These are phyloP conservation scores for Prunella vulgaris DNA, from an alignment of 257 asterid species.

Conservation along the genomic window DNA sequence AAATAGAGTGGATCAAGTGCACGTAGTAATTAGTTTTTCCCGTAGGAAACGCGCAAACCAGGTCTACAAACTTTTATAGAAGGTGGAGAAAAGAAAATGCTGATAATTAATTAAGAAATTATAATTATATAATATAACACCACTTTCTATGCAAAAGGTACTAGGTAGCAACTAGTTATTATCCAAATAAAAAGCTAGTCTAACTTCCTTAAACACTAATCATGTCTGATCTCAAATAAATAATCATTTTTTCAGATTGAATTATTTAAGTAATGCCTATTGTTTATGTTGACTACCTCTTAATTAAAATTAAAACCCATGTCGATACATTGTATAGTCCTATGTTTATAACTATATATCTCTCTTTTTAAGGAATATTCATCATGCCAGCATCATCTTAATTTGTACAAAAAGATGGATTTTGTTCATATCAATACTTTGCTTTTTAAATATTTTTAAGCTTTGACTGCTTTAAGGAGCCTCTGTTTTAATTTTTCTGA, in stretches of 20 bases:
- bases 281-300: not conserved
- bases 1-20: too few relatives aligned
- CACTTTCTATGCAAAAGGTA: not conserved
- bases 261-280: too few relatives aligned
- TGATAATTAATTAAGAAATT: not conserved
- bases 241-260: too few relatives aligned
- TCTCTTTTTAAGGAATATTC: not conserved
- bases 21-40: too few relatives aligned
- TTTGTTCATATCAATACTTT: constrained; percentile 8
- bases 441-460: not conserved
- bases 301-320: not conserved
- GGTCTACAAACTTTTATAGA: too few relatives aligned
- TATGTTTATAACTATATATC: not conserved
- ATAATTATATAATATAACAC: not conserved
- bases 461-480: not conserved
- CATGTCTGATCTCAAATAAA: constrained; percentile 12
- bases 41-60: too few relatives aligned
- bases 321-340: constrained; percentile 27
- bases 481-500: too few relatives aligned
- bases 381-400: not conserved
- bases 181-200: not conserved
- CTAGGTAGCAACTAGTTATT: not conserved
- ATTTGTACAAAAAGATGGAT: constrained; percentile 2
- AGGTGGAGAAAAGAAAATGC: too few relatives aligned
- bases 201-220: constrained; percentile 1